Conservation (phyloP, 106 monocot genomes). For the Agapanthus africanus region DNA sequence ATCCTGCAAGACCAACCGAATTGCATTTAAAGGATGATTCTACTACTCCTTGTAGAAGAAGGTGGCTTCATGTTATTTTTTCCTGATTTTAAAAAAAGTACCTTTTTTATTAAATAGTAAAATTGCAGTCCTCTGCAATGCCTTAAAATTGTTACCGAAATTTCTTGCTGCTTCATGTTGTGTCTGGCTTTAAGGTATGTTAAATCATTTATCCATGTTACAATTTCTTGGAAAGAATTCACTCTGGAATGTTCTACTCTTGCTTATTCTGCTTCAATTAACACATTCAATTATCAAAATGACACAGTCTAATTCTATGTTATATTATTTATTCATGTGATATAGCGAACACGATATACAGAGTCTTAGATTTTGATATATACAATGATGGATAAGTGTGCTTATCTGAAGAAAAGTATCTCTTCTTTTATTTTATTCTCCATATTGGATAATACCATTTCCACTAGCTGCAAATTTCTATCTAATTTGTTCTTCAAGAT, state of each 20-base stretch:
- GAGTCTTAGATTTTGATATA: background rate
- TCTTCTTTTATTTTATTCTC: background rate
- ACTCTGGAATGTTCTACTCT: background rate
- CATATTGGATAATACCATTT: background rate
- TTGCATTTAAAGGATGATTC: conserved; percentile 18
- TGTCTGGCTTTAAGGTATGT: background rate
- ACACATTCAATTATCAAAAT: background rate
- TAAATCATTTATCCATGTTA: background rate
- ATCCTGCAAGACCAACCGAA: conserved; percentile 14
- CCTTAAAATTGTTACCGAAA: background rate
- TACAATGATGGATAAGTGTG: background rate
- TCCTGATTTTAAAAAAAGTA: background rate
- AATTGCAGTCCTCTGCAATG: background rate
- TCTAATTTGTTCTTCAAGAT: conserved; percentile 1
- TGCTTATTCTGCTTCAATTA: background rate
- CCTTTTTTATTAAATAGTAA: background rate
- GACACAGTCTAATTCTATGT: background rate
- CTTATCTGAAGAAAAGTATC: background rate
- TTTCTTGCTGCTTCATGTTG: background rate
- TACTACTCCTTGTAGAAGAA: conserved; percentile 37
- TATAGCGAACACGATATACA: background rate
- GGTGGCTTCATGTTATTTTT: conserved; percentile 24
- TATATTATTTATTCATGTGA: background rate
- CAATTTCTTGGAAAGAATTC: too few relatives aligned
- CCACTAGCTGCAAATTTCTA: background rate